Base-by-base conservation (phyloP, 2,329 filamentous ascomycete species). In the Colletotrichum sansevieriae region DNA sequence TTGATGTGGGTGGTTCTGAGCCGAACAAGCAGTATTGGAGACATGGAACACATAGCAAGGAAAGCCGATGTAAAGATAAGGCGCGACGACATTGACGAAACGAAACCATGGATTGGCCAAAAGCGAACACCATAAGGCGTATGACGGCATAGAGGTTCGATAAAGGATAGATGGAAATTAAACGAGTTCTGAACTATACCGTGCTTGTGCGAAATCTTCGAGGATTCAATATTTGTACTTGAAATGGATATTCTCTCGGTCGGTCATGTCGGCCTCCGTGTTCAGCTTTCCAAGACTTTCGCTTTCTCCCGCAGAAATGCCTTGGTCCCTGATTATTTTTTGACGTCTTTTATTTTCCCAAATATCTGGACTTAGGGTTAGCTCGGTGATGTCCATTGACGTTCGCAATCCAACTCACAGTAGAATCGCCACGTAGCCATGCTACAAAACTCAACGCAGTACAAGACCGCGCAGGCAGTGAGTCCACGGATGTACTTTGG, bases 401-500 rank as follows among this genome's bases (percentile, higher is more conserved):
- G n/a, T n/a, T n/a, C 0, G 2, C 7, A 25, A 25, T 25, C 49
- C 39, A 22, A 65, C 72, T 65, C 66, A 74, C 73, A 76, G 54
- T 75, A 77, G 37, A 72, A 72, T n/a, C 73, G 72, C 74, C 74
- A 77, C 1, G 63, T 13, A 25, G 46, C 65, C 72, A 76, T 73
- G 51, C 71, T 58, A 46, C 72, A 58, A 55, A 76, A 76, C 58
- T 76, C 73, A 4, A 75, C 70, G 9, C 72, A 68, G 56, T 74
- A 76, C 0, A 76, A 71, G 13, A 76, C 68, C 13, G 71, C 72
- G 18, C 73, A 74, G 15, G 71, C 75, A 4, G 72, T 73, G 10
- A 73, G 70, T 4, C 73, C 73, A 6, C 47, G 37, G 11, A 63
- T 55, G 39, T 74, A 74, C 49, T 67, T 71, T 1, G 72, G 72